Percentiles rank a stretch among this genome's conserved stretches.
Evolutionary conservation across 2,329 filamentous ascomycete genomes (phyloP).

Genomic region (Fusarium camptoceras): DNA sequence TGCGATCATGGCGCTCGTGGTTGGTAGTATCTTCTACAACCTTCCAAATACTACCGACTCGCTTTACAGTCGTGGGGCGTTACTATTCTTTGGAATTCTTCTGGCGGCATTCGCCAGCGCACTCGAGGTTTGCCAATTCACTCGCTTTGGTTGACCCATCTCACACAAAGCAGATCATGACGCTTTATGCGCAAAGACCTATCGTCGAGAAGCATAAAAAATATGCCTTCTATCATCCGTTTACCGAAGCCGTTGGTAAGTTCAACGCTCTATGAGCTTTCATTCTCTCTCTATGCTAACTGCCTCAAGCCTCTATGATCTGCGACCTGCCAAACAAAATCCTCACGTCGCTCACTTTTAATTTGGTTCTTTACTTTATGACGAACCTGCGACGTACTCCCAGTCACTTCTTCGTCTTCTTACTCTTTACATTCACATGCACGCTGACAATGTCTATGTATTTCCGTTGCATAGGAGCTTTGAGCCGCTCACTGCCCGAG

Average conservation of each 20-base stretch:
- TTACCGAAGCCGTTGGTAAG: constrained; percentile 45
- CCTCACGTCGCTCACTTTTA: constrained; percentile 54
- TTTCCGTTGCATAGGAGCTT: constrained; percentile 56
- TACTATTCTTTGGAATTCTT: constrained; percentile 64
- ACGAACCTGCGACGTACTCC: constrained; percentile 57
- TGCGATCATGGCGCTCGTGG: constrained; percentile 61
- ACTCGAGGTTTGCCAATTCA: constrained; percentile 40
- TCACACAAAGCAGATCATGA: background rate
- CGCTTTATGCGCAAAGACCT: constrained; percentile 47
- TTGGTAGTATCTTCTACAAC: constrained; percentile 64
- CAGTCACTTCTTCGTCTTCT: constrained; percentile 60
- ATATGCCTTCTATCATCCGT: constrained; percentile 52
- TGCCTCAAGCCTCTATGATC: constrained; percentile 46
- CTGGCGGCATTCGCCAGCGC: constrained; percentile 60
- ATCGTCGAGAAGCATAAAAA: constrained; percentile 53
- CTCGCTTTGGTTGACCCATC: fast-evolving
- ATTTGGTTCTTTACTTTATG: constrained; percentile 62
- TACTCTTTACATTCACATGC: constrained; percentile 56
- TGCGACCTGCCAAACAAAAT: constrained; percentile 57
- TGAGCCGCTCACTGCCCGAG: background rate
- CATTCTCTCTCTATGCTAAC: background rate
- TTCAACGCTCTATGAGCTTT: background rate
- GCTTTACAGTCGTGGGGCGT: constrained; percentile 59
- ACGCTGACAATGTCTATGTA: constrained; percentile 46
- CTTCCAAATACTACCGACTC: constrained; percentile 55